These are phyloP conservation scores for Colletotrichum tamarilloi DNA, from an alignment of 2,329 filamentous ascomycete species.

Conservation along the genomic window DNA sequence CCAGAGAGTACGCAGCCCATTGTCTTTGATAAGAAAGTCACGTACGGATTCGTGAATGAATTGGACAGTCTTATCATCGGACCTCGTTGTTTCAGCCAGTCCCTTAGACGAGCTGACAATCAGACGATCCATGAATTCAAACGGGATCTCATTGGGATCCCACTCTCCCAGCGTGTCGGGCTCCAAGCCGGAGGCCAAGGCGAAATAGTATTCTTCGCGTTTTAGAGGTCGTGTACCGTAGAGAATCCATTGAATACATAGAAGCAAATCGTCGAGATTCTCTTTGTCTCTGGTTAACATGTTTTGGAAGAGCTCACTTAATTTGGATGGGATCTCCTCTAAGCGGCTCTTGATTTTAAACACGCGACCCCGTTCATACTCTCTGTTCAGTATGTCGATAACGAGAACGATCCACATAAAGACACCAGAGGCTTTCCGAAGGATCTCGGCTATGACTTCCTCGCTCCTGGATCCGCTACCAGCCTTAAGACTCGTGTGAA, in stretches of 20 bases:
- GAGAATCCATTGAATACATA: conserved; percentile 62
- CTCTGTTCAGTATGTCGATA: conserved; percentile 33
- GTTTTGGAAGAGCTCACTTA: conserved; percentile 58
- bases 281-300: conserved; percentile 58
- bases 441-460: conserved; percentile 37
- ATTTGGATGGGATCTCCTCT: conserved; percentile 43
- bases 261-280: conserved; percentile 50
- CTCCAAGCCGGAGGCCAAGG: conserved; percentile 43
- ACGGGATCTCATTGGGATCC: conserved; percentile 33
- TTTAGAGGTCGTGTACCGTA: conserved; percentile 54
- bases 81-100: conserved; percentile 52
- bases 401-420: conserved; percentile 59
- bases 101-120: conserved; percentile 58
- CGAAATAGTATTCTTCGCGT: conserved; percentile 50
- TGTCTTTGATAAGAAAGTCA: conserved; percentile 50
- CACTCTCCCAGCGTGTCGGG: conserved; percentile 38
- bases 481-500: conserved; percentile 21
- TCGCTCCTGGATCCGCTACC: not conserved
- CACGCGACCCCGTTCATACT: conserved; percentile 35
- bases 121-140: conserved; percentile 40
- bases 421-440: conserved; percentile 51
- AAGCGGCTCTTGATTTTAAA: conserved; percentile 36
- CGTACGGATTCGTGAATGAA: conserved; percentile 61
- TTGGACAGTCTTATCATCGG: conserved; percentile 48
- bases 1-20: not conserved